Percentiles rank a stretch among this genome's conserved stretches.
phyloP scores from a whole-genome alignment of 2,329 filamentous ascomycete species.

The Colletotrichum sansevieriae region DNA sequence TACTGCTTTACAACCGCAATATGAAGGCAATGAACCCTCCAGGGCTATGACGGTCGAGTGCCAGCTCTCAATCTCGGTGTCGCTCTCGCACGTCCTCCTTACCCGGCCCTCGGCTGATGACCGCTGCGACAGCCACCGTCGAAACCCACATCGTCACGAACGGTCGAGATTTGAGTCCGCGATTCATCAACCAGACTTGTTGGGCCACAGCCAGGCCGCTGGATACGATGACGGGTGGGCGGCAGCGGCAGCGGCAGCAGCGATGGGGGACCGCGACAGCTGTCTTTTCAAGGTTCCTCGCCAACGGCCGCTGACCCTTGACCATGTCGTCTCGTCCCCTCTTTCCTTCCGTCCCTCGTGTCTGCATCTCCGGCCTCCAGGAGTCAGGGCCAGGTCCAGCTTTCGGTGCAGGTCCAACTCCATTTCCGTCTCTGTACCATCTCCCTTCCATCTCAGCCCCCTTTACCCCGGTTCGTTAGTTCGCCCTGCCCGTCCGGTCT shows the following conservation, averaged over 20 bases:
- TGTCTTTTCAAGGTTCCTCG: conserved; percentile 23
- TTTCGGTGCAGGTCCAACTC: conserved; percentile 9
- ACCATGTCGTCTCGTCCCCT: conserved; percentile 33
- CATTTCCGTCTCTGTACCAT: conserved; percentile 24
- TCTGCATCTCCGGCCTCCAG: conserved; percentile 7
- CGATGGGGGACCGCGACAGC: conserved; percentile 13
- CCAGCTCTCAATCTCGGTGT: conserved; percentile 4
- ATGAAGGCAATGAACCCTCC: too few relatives aligned
- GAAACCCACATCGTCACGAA: conserved; percentile 1
- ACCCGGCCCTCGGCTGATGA: not conserved
- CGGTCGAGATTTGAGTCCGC: not conserved
- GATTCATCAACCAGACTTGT: conserved; percentile 3
- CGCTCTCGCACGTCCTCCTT: conserved; percentile 8
- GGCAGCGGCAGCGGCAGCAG: conserved; percentile 13
- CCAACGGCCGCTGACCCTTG: conserved; percentile 23
- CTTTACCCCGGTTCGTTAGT: conserved; percentile 13
- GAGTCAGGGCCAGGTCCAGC: conserved; percentile 13
- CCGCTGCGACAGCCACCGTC: not conserved
- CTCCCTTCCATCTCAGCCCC: conserved; percentile 16
- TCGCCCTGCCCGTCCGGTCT: conserved; percentile 33
- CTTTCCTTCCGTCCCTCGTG: conserved; percentile 11
- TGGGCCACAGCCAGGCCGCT: not conserved
- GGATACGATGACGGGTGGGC: not conserved
- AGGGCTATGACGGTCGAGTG: not conserved
- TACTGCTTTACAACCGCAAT: not conserved